A percentile compares a stretch with the other conserved stretches of the same genome.
phyloP scores from a whole-genome alignment of 2,329 filamentous ascomycete genomes.

The Chaetomiaceae sp. region DNA sequence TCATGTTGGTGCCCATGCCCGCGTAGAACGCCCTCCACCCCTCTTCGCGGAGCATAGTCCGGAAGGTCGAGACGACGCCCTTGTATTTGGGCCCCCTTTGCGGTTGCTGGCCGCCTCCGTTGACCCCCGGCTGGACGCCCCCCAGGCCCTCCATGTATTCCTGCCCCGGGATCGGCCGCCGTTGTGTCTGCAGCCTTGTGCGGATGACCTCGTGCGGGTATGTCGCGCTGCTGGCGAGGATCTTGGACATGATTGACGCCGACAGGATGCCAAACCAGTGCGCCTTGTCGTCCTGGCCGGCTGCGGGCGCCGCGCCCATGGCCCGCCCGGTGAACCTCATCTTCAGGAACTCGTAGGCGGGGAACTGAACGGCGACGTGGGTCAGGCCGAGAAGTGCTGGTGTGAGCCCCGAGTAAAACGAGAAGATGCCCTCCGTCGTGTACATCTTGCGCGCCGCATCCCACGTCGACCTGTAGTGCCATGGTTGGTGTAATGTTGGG shows the following conservation, averaged over 20 bases:
- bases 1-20: conserved; percentile 95
- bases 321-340: conserved; percentile 82
- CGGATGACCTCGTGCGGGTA: conserved; percentile 97
- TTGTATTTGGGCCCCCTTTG: conserved; percentile 55
- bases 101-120: conserved; percentile 39
- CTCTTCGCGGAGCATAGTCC: conserved; percentile 82
- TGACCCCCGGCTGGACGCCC: conserved; percentile 37
- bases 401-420: conserved; percentile 93
- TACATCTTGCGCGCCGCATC: conserved; percentile 98
- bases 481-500: conserved; percentile 60
- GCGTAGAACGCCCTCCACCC: conserved; percentile 97
- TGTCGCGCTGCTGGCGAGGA: conserved; percentile 88
- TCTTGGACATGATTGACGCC: conserved; percentile 89
- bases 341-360: conserved; percentile 91
- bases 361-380: conserved; percentile 96
- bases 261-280: conserved; percentile 81
- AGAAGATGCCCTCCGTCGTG: conserved; percentile 74
- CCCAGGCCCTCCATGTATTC: conserved; percentile 48
- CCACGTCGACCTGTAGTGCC: conserved; percentile 85
- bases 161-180: conserved; percentile 59
- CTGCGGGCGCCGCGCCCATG: conserved; percentile 66
- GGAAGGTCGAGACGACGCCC: conserved; percentile 76
- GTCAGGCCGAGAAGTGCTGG: conserved; percentile 87
- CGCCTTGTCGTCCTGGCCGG: conserved; percentile 51
- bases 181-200: conserved; percentile 89